phyloP scores from a whole-genome alignment of 306 rosid species.

The Gillenia trifoliata region DNA sequence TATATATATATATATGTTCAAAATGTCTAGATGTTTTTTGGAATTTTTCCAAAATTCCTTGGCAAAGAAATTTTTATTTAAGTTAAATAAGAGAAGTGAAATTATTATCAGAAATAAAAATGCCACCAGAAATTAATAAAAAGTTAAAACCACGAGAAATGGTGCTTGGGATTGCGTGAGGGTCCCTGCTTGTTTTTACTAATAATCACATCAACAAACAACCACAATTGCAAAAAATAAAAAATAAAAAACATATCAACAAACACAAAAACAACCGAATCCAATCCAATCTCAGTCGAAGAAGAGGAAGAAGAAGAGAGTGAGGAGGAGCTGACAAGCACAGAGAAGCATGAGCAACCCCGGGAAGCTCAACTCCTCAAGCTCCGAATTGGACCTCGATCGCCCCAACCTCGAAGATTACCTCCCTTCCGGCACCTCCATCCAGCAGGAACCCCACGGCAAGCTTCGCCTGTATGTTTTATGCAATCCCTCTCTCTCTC shows the following conservation, averaged over 20 bases:
- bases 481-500: background rate
- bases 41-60: no score
- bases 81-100: background rate
- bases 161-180: background rate
- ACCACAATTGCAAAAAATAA: background rate
- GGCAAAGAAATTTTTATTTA: no score
- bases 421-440: constrained; percentile 77
- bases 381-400: constrained; percentile 90
- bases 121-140: background rate
- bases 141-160: no score
- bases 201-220: background rate
- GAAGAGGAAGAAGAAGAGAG: background rate
- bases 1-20: no score
- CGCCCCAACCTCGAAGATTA: constrained; percentile 92
- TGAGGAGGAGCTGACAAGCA: background rate
- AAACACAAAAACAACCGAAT: background rate
- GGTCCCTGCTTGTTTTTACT: background rate
- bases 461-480: constrained; percentile 63
- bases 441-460: constrained; percentile 80
- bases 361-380: constrained; percentile 45
- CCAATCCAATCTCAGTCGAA: background rate
- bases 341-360: constrained; percentile 28
- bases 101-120: no score
- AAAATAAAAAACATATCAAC: background rate
- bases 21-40: no score